phyloP scores from a whole-genome alignment of 140 eudicot species.

The Anethum foeniculum region DNA sequence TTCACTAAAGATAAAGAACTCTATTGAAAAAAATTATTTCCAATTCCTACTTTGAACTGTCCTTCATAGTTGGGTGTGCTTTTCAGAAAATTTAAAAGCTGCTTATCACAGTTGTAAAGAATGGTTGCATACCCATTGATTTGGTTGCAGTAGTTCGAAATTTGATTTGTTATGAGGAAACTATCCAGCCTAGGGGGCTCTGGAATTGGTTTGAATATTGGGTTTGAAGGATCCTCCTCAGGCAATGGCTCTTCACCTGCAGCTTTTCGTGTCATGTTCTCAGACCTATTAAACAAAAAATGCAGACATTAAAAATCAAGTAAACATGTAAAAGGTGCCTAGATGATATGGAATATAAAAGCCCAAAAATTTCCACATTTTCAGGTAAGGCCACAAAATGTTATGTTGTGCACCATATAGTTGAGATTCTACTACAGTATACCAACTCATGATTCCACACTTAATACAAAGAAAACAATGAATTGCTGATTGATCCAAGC shows the following conservation, averaged over 20 bases:
- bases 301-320: neutral
- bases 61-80: neutral
- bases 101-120: neutral
- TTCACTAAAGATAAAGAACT: neutral
- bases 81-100: neutral
- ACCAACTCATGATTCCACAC: too few relatives aligned
- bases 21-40: too few relatives aligned
- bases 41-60: neutral
- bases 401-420: too few relatives aligned
- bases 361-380: too few relatives aligned
- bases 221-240: slow-evolving; percentile 91
- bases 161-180: slow-evolving; percentile 87
- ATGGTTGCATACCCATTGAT: slow-evolving; percentile 64
- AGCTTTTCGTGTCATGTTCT: slow-evolving; percentile 81
- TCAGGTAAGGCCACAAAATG: too few relatives aligned
- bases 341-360: too few relatives aligned
- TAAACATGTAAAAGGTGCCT: neutral
- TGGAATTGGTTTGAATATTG: slow-evolving; percentile 77
- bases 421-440: too few relatives aligned
- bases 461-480: too few relatives aligned
- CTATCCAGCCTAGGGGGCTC: slow-evolving; percentile 93
- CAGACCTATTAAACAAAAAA: slow-evolving; percentile 48
- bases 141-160: slow-evolving; percentile 91
- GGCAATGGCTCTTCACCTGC: slow-evolving; percentile 97
- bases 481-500: too few relatives aligned